These are phyloP conservation scores for Heterobasidion irregulare DNA, from an alignment of 1,284 basidiomycete species.

Conservation along the genomic window DNA sequence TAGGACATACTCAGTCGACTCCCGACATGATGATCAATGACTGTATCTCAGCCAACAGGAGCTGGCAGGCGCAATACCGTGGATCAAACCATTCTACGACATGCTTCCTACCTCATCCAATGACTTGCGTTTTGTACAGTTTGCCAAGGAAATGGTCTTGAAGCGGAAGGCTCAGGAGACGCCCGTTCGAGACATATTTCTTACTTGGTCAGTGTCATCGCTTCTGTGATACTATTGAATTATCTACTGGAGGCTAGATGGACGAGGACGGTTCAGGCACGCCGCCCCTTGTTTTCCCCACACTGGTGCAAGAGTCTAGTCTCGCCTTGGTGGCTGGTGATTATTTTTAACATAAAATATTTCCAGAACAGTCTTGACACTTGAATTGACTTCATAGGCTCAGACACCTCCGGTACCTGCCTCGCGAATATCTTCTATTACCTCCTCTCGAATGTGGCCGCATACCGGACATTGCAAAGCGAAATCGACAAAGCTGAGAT, in stretches of 20 bases:
- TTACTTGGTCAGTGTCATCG: not conserved
- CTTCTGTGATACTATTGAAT: not conserved
- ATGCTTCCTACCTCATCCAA: not conserved
- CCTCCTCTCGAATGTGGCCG: slow-evolving; percentile 22
- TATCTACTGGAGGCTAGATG: not conserved
- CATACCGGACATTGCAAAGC: slow-evolving; percentile 22
- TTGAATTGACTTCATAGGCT: slow-evolving; percentile 20
- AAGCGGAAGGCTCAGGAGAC: not conserved
- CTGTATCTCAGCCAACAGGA: not conserved
- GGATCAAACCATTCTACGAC: not conserved
- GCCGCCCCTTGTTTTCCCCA: not conserved
- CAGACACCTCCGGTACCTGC: slow-evolving; percentile 29
- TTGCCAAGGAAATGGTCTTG: not conserved
- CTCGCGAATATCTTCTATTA: slow-evolving; percentile 26
- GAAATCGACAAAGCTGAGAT: slow-evolving; percentile 25
- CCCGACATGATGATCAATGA: not conserved
- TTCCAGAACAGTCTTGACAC: too few species aligned
- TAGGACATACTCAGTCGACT: too few species aligned
- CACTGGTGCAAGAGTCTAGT: not conserved
- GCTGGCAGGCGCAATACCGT: not conserved
- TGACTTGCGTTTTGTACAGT: not conserved
- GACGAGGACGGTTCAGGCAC: not conserved
- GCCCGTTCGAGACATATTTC: not conserved
- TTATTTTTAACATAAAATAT: not conserved
- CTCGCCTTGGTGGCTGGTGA: not conserved